A percentile compares a stretch with the other conserved stretches of the same genome.
phyloP scores from a whole-genome alignment of 2,329 filamentous ascomycete genomes.

The Hypoxylon sp. region DNA sequence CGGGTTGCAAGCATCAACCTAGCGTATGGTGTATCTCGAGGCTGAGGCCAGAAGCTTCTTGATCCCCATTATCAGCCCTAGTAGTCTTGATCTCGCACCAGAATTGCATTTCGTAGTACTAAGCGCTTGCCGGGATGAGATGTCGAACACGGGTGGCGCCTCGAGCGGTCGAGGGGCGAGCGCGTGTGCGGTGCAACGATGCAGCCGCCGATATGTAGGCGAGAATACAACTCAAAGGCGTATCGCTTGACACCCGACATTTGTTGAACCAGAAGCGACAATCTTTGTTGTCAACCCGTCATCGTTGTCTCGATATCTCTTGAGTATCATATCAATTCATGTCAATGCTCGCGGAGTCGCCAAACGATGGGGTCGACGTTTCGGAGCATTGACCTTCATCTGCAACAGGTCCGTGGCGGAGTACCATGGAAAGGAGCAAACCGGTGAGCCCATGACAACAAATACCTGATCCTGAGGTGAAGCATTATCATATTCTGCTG shows the following conservation, averaged over 20 bases:
- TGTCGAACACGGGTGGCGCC: no score
- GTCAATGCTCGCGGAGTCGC: neutral
- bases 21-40: neutral
- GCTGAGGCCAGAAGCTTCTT: neutral
- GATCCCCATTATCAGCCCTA: neutral
- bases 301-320: neutral
- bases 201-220: neutral
- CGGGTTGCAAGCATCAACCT: neutral
- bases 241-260: neutral
- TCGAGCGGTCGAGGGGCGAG: neutral
- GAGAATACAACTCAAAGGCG: neutral
- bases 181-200: neutral
- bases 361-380: neutral
- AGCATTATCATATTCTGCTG: neutral
- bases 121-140: no score
- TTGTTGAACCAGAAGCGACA: neutral
- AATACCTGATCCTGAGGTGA: neutral
- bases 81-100: neutral
- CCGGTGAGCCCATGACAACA: neutral
- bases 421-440: neutral
- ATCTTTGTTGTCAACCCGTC: neutral
- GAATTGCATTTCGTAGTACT: no score
- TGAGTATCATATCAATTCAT: neutral
- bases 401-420: neutral
- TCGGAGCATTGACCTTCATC: conserved; percentile 1